A percentile compares a stretch with the other conserved stretches of the same genome.
These are phyloP conservation scores for Fusarium poae DNA, from an alignment of 2,329 filamentous ascomycete species.

Conservation along the genomic window DNA sequence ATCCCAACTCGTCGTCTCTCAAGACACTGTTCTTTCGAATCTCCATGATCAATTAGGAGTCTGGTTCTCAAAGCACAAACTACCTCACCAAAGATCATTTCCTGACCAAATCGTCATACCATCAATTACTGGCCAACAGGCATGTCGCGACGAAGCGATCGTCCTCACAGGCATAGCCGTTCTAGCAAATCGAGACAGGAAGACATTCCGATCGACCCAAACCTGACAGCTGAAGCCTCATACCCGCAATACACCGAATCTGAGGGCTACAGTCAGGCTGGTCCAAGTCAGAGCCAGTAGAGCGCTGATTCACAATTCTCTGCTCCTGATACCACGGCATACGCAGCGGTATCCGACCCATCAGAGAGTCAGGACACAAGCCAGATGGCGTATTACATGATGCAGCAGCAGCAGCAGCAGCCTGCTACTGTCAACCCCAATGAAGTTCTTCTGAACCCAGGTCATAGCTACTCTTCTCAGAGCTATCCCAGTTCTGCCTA, in stretches of 20 bases:
- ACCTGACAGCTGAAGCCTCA: not conserved
- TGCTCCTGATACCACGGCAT: conserved; percentile 21
- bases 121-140: not conserved
- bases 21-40: not conserved
- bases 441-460: conserved; percentile 16
- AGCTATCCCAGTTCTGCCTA: conserved; percentile 18
- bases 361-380: conserved; percentile 33
- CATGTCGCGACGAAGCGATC: conserved; percentile 38
- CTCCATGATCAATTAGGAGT: rapidly evolving
- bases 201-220: conserved; percentile 31
- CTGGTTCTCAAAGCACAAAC: not conserved
- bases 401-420: conserved; percentile 21
- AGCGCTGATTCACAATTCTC: conserved; percentile 24
- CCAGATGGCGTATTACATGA: conserved; percentile 16
- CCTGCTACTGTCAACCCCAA: conserved; percentile 34
- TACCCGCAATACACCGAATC: conserved; percentile 3
- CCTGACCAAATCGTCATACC: rapidly evolving
- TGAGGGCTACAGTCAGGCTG: conserved; percentile 8
- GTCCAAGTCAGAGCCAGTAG: conserved; percentile 44
- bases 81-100: not conserved
- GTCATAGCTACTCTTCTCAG: not conserved
- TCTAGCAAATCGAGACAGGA: conserved; percentile 30
- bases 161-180: conserved; percentile 25
- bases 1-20: not conserved
- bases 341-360: conserved; percentile 14